Base-by-base conservation (phyloP, 352 stramenopile species). In the Peronosclerospora sorghi region DNA sequence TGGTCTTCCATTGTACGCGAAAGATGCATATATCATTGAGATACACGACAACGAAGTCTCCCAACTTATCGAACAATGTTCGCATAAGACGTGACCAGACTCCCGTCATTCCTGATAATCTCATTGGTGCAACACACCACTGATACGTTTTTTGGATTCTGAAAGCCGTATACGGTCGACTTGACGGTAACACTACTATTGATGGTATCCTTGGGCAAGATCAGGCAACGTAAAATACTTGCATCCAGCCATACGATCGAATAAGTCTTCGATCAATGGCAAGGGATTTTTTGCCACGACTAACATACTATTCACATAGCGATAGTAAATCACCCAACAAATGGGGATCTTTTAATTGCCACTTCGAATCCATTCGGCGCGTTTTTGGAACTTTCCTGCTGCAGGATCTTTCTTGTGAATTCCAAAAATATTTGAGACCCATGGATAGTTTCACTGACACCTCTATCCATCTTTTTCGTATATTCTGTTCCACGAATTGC, bases 41-140 rank as follows among this genome's bases (percentile, higher is more conserved):
- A 21, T 64, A 68, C 0, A 65, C 52, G 1, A 69, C 51, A 1
- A 68, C 29, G 36, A 65, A 68, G 1, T n/a, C 8, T 21, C 51
- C 28, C 4, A 32, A 8, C 28, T 32, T 14, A 12, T 32, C 51
- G 35, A 73, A 72, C 0, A 68, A 28, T 0, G 45, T 0, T 4
- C 51, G 51, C 65, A 68, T 76, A 0, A 70, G 39, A 0, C 55
- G 41, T 0, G 61, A 68, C 61, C 57, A 76, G 3, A 59, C 46
- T n/a, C 65, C 58, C 0, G 61, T 58, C 52, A 73, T 73, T 9
- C 61, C 59, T 6, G 17, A 27, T 0, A 76, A 3, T 12, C 58
- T 55, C 54, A 76, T 76, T 0, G 54, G 61, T 8, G 46, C 62
- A 2, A 70, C 54, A 24, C 47, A 59, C 56, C 60, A 76, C 13